Evolutionary conservation across 305 asterid genomes (phyloP).

Genomic region (Lippia alba): DNA sequence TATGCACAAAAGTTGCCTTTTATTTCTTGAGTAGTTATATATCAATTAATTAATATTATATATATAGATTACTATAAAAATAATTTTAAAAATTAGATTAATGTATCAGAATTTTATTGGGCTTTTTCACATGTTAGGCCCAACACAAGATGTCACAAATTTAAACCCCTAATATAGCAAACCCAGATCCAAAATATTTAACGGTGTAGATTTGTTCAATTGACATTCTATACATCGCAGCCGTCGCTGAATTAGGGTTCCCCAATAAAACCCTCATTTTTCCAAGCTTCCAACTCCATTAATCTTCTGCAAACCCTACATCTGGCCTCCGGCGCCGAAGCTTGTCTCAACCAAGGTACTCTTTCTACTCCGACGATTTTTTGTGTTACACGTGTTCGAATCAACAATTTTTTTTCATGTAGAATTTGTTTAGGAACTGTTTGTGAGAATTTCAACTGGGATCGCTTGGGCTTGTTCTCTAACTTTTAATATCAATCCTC

Average conservation of each 20-base stretch:
- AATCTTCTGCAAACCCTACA: slow-evolving; percentile 1
- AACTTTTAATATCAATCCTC: neutral
- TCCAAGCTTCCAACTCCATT: neutral
- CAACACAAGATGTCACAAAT: neutral
- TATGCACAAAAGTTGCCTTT: no score
- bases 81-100: no score
- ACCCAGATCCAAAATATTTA: neutral
- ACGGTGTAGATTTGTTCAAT: slow-evolving; percentile 27
- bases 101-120: neutral
- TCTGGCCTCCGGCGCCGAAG: slow-evolving; percentile 32
- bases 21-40: no score
- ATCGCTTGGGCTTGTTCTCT: neutral
- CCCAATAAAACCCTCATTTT: slow-evolving; percentile 32
- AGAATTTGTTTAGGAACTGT: neutral
- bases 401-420: neutral
- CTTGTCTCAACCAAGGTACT: slow-evolving; percentile 27
- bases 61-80: no score
- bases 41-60: no score
- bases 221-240: slow-evolving; percentile 19
- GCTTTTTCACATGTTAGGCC: neutral
- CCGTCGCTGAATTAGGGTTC: slow-evolving; percentile 41
- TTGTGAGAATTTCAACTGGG: neutral
- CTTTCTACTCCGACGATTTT: neutral
- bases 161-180: neutral
- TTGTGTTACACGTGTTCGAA: neutral